Conservation (phyloP, 2,329 filamentous ascomycete species). For the Bipolaris zeicola region DNA sequence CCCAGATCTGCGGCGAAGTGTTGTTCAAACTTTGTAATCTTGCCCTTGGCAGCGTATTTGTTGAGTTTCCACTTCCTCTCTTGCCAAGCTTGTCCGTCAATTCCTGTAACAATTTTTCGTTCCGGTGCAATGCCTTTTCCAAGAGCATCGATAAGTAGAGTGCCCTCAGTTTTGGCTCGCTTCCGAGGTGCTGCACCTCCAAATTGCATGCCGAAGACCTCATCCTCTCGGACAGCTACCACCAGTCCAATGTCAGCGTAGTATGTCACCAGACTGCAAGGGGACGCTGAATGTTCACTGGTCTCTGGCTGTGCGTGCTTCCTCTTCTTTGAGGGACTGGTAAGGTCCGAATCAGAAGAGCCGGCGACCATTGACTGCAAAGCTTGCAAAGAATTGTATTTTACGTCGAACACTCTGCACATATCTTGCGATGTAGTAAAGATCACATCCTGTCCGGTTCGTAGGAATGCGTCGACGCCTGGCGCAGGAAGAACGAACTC, state of each 20-base stretch:
- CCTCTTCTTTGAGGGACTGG: slow-evolving; percentile 43
- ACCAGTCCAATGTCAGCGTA: slow-evolving; percentile 70
- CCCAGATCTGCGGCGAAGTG: slow-evolving; percentile 47
- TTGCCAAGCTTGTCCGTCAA: slow-evolving; percentile 34
- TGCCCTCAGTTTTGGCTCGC: slow-evolving; percentile 49
- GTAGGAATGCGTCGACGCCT: slow-evolving; percentile 65
- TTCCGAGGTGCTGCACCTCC: slow-evolving; percentile 42
- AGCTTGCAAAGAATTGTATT: slow-evolving; percentile 62
- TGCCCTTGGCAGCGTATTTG: slow-evolving; percentile 41
- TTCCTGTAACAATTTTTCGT: slow-evolving; percentile 1
- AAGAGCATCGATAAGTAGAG: slow-evolving; percentile 74
- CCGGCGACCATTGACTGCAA: slow-evolving; percentile 42
- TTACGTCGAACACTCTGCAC: slow-evolving; percentile 67
- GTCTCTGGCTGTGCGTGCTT: slow-evolving; percentile 33
- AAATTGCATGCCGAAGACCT: slow-evolving; percentile 69
- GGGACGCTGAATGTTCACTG: slow-evolving; percentile 55
- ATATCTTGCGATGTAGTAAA: slow-evolving; percentile 64
- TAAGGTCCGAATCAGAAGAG: slow-evolving; percentile 31
- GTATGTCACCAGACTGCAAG: slow-evolving; percentile 51
- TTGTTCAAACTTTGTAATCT: slow-evolving; percentile 51
- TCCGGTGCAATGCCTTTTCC: slow-evolving; percentile 62
- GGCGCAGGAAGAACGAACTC: slow-evolving; percentile 57
- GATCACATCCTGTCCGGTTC: slow-evolving; percentile 69
- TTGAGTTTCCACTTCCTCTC: slow-evolving; percentile 45
- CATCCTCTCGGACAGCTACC: slow-evolving; percentile 67